These are phyloP conservation scores for Chlorella variabilis DNA, from an alignment of 163 green algal genomes.

Conservation along the genomic window DNA sequence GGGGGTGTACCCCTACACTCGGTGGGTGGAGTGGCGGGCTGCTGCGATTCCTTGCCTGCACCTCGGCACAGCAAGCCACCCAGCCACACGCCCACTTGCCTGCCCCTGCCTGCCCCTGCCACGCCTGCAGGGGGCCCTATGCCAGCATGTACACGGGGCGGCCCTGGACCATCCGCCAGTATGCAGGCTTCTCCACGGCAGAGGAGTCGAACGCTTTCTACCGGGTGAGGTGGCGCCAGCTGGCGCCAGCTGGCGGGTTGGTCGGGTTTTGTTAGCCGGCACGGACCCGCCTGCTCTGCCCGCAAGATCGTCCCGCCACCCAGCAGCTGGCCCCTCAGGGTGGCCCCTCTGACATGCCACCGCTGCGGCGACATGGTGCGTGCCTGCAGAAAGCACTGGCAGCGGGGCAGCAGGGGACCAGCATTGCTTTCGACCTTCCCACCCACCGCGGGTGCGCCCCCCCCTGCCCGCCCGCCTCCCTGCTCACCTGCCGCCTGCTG, in stretches of 20 bases:
- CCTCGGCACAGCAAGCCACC: no score
- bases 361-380: no score
- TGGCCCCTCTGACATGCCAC: background rate
- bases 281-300: no score
- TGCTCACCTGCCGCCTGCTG: no score
- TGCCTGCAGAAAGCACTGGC: conserved; percentile 51
- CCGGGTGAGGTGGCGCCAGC: conserved; percentile 23
- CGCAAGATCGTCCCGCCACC: no score
- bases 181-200: conserved; percentile 80
- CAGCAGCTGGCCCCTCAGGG: no score
- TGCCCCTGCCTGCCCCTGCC: background rate
- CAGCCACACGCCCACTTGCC: background rate
- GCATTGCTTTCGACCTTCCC: conserved; percentile 80
- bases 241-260: no score
- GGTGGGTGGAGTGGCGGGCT: conserved; percentile 36
- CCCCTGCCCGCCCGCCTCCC: no score
- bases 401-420: conserved; percentile 75
- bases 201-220: conserved; percentile 86
- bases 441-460: conserved; percentile 64
- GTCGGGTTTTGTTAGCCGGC: no score
- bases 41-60: no score
- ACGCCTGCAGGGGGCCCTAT: conserved; percentile 58
- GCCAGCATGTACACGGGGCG: conserved; percentile 73
- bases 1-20: conserved; percentile 69
- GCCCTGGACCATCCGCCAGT: conserved; percentile 84